Evolutionary conservation across 345 rosid genomes (phyloP).

Genomic region (Gossypium sturtianum): DNA sequence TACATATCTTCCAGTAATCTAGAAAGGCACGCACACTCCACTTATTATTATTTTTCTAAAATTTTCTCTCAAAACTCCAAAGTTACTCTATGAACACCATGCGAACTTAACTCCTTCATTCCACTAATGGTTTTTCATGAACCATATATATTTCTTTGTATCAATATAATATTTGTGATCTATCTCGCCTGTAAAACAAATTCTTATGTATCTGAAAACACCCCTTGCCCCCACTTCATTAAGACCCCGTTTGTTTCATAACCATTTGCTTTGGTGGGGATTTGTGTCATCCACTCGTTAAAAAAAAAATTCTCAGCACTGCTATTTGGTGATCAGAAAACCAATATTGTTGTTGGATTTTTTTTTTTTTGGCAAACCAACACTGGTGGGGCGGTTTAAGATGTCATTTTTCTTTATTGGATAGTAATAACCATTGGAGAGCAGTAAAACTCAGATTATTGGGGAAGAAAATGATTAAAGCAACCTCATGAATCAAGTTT

Average conservation of each 20-base stretch:
- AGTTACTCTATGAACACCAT: too few species aligned
- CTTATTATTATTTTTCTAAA: too few species aligned
- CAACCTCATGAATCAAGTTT: background rate
- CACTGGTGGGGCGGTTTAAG: slow-evolving; percentile 30
- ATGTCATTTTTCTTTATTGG: background rate
- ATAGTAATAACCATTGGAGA: background rate
- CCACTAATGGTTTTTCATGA: too few species aligned
- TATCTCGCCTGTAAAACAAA: slow-evolving; percentile 10
- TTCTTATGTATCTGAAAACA: slow-evolving; percentile 2
- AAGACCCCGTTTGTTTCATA: background rate
- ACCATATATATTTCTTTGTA: too few species aligned
- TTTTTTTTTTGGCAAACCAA: slow-evolving; percentile 20
- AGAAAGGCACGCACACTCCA: too few species aligned
- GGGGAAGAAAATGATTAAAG: slow-evolving; percentile 1
- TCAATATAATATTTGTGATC: background rate
- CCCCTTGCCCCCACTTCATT: slow-evolving; percentile 18
- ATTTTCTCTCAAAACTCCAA: too few species aligned
- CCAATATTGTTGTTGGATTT: background rate
- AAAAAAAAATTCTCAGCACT: background rate
- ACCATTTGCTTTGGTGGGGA: slow-evolving; percentile 20
- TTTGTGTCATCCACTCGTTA: slow-evolving; percentile 30
- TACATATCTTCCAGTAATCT: too few species aligned
- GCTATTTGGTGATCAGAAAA: background rate
- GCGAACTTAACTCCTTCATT: too few species aligned
- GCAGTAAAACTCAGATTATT: slow-evolving; percentile 2